These are phyloP conservation scores for Aureobasidium lini DNA, from an alignment of 2,329 filamentous ascomycete species.

Conservation along the genomic window DNA sequence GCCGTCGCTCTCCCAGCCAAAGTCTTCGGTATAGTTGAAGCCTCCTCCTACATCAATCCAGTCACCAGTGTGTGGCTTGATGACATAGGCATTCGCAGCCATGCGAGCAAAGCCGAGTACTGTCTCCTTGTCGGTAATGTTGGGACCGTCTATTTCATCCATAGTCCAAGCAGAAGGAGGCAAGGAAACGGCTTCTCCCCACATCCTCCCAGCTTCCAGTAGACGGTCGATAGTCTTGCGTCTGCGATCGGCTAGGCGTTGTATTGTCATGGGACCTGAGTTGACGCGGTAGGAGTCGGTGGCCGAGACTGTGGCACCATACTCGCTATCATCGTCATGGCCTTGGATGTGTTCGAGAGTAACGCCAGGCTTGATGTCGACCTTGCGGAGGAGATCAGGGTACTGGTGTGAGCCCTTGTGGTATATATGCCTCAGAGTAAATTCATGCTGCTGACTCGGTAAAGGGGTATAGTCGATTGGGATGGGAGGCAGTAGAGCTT, in stretches of 20 bases:
- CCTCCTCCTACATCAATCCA: slow-evolving; percentile 74
- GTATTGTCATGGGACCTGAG: slow-evolving; percentile 62
- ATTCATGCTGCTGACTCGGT: slow-evolving; percentile 17
- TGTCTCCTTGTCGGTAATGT: slow-evolving; percentile 78
- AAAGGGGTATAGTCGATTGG: background rate
- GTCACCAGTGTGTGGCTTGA: slow-evolving; percentile 61
- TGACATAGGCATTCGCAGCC: slow-evolving; percentile 82
- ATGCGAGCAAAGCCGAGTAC: slow-evolving; percentile 80
- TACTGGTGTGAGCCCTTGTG: slow-evolving; percentile 81
- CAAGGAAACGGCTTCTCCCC: slow-evolving; percentile 60
- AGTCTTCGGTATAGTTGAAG: slow-evolving; percentile 81
- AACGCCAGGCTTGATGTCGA: slow-evolving; percentile 50
- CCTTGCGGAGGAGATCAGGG: slow-evolving; percentile 66
- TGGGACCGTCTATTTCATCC: slow-evolving; percentile 70
- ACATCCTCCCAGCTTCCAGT: slow-evolving; percentile 62
- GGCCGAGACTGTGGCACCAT: background rate
- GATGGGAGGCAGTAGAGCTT: slow-evolving; percentile 16
- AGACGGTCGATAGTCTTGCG: slow-evolving; percentile 70
- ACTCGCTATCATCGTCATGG: background rate
- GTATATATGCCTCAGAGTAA: slow-evolving; percentile 75
- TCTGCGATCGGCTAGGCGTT: slow-evolving; percentile 72
- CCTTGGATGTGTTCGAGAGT: background rate
- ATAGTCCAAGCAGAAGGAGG: slow-evolving; percentile 72
- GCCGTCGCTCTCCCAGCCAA: slow-evolving; percentile 87
- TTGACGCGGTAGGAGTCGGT: slow-evolving; percentile 44